These are phyloP conservation scores for Coniochaeta hoffmannii DNA, from an alignment of 2,329 filamentous ascomycete genomes.

Conservation along the genomic window DNA sequence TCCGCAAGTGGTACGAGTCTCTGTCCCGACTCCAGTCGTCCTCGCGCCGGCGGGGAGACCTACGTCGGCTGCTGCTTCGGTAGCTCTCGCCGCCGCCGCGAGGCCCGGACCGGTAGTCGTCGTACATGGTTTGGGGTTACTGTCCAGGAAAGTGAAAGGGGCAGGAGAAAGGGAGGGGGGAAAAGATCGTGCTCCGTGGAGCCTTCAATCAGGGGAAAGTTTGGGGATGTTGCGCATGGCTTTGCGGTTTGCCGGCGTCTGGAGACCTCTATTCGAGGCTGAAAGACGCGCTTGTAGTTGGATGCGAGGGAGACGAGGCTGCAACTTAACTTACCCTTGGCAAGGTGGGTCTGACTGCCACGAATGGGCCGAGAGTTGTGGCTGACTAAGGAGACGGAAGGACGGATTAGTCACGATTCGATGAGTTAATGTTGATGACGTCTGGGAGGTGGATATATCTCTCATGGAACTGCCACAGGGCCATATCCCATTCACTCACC, in stretches of 20 bases:
- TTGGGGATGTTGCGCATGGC: not conserved
- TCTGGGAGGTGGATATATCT: no score
- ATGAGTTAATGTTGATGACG: no score
- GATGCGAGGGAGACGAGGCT: not conserved
- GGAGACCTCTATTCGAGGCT: not conserved
- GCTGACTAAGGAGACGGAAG: no score
- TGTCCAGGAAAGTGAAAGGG: not conserved
- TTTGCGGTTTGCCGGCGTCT: not conserved
- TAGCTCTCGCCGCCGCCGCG: conserved; percentile 16
- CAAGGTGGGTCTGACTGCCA: not conserved
- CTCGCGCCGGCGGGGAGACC: conserved; percentile 9
- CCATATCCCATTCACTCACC: no score
- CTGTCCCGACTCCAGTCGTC: conserved; percentile 23
- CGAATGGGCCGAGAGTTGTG: no score
- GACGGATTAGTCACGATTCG: no score
- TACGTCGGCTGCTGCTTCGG: conserved; percentile 6
- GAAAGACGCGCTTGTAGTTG: not conserved
- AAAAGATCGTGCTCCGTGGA: not conserved
- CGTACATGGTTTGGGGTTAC: not conserved
- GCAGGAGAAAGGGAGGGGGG: not conserved
- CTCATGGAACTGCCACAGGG: no score
- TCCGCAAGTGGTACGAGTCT: conserved; percentile 38
- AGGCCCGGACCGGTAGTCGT: conserved; percentile 15
- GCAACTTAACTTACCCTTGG: not conserved
- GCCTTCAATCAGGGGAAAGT: not conserved